Evolutionary conservation across 208 protist species (phyloP).

Genomic region (Trypanosoma mega): DNA sequence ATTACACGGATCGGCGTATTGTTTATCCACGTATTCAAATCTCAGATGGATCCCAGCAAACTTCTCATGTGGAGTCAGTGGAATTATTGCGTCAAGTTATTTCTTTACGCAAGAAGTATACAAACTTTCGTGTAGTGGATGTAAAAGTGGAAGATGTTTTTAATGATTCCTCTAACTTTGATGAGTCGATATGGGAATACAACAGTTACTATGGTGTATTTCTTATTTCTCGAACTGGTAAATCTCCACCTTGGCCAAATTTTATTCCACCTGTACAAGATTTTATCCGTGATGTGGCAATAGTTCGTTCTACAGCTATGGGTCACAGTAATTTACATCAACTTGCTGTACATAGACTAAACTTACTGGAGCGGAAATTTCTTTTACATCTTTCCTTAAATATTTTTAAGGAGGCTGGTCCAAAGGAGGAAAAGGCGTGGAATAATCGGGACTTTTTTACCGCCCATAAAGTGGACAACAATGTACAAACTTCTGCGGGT

Average conservation of each 20-base stretch:
- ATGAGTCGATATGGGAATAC: conserved; percentile 86
- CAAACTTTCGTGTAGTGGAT: conserved; percentile 41
- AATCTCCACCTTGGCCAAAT: conserved; percentile 68
- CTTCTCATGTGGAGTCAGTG: conserved; percentile 43
- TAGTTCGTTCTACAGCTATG: conserved; percentile 57
- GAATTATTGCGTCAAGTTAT: conserved; percentile 64
- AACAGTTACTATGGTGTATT: conserved; percentile 90
- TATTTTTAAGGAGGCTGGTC: conserved; percentile 78
- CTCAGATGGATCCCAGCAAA: conserved; percentile 23
- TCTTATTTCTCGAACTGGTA: conserved; percentile 66
- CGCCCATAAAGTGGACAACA: conserved; percentile 90
- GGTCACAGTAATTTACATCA: conserved; percentile 65
- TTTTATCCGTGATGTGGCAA: conserved; percentile 83
- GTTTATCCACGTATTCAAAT: conserved; percentile 83
- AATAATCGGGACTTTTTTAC: conserved; percentile 92
- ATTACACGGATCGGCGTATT: conserved; percentile 78
- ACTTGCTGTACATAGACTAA: conserved; percentile 84
- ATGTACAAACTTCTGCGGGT: conserved; percentile 87
- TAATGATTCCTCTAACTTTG: conserved; percentile 60
- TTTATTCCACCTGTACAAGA: conserved; percentile 75
- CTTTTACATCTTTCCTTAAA: conserved; percentile 93
- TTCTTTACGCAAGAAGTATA: conserved; percentile 74
- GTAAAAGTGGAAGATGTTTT: conserved; percentile 88
- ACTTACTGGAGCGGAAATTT: conserved; percentile 92
- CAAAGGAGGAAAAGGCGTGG: conserved; percentile 80